Percentiles rank a stretch among this genome's conserved stretches.
Conservation (phyloP, 768 basidiomycete genomes). For the Suillus plorans region DNA sequence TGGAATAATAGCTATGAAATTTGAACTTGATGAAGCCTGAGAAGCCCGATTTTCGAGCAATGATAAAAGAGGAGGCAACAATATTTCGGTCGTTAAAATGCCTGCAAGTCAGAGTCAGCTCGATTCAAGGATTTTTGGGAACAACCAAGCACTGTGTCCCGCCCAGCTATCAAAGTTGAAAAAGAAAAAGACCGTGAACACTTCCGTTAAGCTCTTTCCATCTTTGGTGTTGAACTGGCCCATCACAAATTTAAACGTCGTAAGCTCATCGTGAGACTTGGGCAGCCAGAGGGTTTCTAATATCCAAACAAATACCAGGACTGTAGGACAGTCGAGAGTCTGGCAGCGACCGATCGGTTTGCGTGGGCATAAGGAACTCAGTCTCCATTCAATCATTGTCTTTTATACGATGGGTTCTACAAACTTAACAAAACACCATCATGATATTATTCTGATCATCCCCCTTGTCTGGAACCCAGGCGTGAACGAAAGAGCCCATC, state of each 20-base stretch:
- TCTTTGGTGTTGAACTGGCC: neutral
- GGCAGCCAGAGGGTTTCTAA: neutral
- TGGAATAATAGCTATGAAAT: neutral
- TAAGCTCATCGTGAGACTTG: neutral
- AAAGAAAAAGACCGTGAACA: neutral
- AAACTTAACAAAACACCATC: too few relatives aligned
- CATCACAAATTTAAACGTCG: neutral
- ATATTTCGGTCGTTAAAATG: neutral
- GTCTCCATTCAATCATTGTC: too few relatives aligned
- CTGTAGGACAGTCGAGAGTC: too few relatives aligned
- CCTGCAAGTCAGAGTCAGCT: neutral
- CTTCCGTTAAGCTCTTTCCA: neutral
- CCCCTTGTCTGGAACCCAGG: constrained; percentile 6
- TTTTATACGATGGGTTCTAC: too few relatives aligned
- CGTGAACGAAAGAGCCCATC: constrained; percentile 8
- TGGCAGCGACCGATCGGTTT: too few relatives aligned
- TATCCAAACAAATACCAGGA: neutral
- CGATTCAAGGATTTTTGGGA: neutral
- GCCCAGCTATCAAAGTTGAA: neutral
- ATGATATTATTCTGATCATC: too few relatives aligned
- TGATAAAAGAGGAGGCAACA: neutral
- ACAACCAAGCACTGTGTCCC: neutral
- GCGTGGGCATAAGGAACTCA: too few relatives aligned
- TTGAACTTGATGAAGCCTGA: neutral
- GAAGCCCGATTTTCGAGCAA: neutral